phyloP scores from a whole-genome alignment of 164 flowering plant genomes.

The Sedum album region DNA sequence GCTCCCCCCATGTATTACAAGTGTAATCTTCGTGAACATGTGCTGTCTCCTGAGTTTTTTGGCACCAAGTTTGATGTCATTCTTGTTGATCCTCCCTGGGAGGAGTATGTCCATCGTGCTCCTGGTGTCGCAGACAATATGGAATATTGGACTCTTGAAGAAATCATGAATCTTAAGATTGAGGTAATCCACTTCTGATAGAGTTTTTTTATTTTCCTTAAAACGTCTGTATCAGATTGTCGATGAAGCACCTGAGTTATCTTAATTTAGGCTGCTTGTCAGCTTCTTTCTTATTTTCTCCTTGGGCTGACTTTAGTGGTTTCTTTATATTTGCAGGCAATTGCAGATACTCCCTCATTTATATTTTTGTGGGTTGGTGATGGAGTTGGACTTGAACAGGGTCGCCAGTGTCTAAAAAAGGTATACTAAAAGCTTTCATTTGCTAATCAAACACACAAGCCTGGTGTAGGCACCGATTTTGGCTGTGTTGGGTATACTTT shows the following conservation, averaged over 20 bases:
- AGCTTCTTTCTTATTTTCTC: background rate
- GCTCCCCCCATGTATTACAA: slow-evolving; percentile 88
- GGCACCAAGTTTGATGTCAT: slow-evolving; percentile 97
- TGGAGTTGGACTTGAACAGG: slow-evolving; percentile 97
- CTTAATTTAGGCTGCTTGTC: background rate
- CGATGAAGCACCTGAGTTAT: background rate
- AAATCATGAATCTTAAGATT: slow-evolving; percentile 84
- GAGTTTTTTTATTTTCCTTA: background rate
- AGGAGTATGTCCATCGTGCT: slow-evolving; percentile 96
- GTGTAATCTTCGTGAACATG: slow-evolving; percentile 78
- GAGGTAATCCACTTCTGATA: slow-evolving; percentile 47
- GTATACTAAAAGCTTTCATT: slow-evolving; percentile 19
- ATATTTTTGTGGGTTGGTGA: slow-evolving; percentile 99
- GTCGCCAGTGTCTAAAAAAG: slow-evolving; percentile 94
- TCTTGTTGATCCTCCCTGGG: slow-evolving; percentile 99
- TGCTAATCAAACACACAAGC: background rate
- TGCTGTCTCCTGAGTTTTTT: slow-evolving; percentile 76
- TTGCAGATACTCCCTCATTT: slow-evolving; percentile 97
- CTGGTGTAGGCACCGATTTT: background rate
- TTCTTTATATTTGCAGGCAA: slow-evolving; percentile 45
- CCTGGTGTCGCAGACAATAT: slow-evolving; percentile 92
- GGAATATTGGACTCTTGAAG: slow-evolving; percentile 97
- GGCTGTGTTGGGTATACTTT: background rate
- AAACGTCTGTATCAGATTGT: background rate
- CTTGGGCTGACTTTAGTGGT: background rate